A percentile compares a stretch with the other conserved stretches of the same genome.
phyloP scores from a whole-genome alignment of 176 grass and related monocot species.

The Avena sativa region DNA sequence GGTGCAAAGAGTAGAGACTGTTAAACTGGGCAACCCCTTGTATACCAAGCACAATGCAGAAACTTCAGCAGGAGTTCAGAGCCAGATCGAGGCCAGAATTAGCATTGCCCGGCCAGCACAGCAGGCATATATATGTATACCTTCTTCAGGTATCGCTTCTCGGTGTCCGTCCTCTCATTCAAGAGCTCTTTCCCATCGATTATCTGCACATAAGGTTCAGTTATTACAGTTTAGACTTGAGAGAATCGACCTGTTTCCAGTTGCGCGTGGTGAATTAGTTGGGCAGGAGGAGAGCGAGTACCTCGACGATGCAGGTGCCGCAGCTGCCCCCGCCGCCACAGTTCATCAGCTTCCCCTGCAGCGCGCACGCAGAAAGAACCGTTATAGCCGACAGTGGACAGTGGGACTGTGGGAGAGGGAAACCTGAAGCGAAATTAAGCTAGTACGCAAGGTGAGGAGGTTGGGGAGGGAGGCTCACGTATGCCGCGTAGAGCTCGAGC shows the following conservation, averaged over 20 bases:
- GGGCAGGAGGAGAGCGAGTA: conserved; percentile 3
- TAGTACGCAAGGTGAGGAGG: not conserved
- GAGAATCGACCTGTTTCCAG: not conserved
- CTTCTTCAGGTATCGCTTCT: conserved; percentile 85
- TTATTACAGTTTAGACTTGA: not conserved
- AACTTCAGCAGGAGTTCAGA: not conserved
- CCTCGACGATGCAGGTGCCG: conserved; percentile 95
- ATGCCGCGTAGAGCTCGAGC: conserved; percentile 85
- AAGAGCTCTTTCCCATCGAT: conserved; percentile 75
- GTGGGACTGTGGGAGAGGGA: too few relatives aligned
- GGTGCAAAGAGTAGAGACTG: not conserved
- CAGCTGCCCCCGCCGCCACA: conserved; percentile 92
- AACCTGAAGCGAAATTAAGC: not conserved
- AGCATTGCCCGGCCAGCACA: not conserved
- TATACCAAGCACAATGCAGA: not conserved
- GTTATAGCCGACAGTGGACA: not conserved
- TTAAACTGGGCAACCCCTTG: too few relatives aligned
- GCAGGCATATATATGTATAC: conserved; percentile 6
- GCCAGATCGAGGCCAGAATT: not conserved
- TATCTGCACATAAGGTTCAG: conserved; percentile 56
- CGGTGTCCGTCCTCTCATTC: conserved; percentile 73
- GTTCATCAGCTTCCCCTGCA: conserved; percentile 95
- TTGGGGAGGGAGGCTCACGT: conserved; percentile 49
- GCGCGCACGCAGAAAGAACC: not conserved
- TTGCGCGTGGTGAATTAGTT: not conserved